A percentile compares a stretch with the other conserved stretches of the same genome.
Conservation (phyloP, 2,329 filamentous ascomycete genomes). For the Sarocladiaceae sp. region DNA sequence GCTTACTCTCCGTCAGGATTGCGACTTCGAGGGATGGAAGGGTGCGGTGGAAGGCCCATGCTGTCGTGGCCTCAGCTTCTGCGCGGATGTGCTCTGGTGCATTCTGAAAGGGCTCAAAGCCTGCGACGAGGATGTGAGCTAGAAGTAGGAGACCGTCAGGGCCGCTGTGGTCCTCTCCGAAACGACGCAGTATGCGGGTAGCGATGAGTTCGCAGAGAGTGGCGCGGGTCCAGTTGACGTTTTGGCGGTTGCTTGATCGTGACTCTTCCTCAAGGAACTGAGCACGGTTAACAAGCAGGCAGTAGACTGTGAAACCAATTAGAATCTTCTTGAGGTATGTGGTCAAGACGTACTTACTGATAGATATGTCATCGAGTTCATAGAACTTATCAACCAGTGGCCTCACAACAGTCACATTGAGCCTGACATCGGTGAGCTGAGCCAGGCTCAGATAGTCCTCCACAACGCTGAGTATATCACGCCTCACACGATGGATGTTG, state of each 20-base stretch:
- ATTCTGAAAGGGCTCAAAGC: conserved; percentile 83
- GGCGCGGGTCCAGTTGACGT: conserved; percentile 74
- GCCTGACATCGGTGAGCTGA: conserved; percentile 74
- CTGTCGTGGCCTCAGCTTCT: conserved; percentile 47
- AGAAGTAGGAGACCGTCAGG: conserved; percentile 67
- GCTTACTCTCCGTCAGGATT: conserved; percentile 77
- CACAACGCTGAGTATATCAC: conserved; percentile 59
- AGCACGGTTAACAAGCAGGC: conserved; percentile 74
- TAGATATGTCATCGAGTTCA: conserved; percentile 72
- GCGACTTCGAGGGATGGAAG: conserved; percentile 78
- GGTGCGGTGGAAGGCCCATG: conserved; percentile 51
- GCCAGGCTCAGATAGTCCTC: conserved; percentile 64
- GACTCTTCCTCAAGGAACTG: conserved; percentile 77
- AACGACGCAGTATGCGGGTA: conserved; percentile 70
- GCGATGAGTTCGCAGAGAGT: conserved; percentile 78
- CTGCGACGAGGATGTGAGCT: conserved; percentile 75
- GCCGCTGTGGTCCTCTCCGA: conserved; percentile 72
- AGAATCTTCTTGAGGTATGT: conserved; percentile 6
- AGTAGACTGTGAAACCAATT: conserved; percentile 57
- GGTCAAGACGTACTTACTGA: conserved; percentile 48
- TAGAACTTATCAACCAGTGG: conserved; percentile 83
- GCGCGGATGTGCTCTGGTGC: conserved; percentile 64
- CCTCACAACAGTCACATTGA: conserved; percentile 75
- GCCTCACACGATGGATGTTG: conserved; percentile 68
- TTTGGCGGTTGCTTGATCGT: conserved; percentile 72